Conservation (phyloP, 208 protist species). For the Porcisia hertigi region DNA sequence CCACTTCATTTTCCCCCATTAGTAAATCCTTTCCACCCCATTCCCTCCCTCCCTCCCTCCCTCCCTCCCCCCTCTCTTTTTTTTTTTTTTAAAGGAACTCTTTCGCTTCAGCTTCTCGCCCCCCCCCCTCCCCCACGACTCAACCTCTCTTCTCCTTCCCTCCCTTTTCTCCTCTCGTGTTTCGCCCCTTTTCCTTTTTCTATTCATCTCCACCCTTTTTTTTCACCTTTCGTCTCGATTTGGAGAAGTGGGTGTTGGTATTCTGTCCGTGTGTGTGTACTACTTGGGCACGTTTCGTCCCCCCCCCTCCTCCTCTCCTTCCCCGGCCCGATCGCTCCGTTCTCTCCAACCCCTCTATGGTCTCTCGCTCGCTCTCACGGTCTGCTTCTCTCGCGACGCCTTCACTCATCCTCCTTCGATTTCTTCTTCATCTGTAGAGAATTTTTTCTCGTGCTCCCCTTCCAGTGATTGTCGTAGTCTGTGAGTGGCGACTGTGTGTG, state of each 20-base stretch:
- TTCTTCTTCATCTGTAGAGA: too few species aligned
- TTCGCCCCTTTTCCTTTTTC: not conserved
- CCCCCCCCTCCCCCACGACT: not conserved
- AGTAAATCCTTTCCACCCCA: not conserved
- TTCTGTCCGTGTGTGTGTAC: not conserved
- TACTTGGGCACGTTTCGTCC: not conserved
- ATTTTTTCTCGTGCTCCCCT: not conserved
- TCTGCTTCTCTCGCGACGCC: constrained; percentile 1
- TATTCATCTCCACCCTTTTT: not conserved
- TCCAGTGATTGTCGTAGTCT: not conserved
- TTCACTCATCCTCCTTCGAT: not conserved
- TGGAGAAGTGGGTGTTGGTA: not conserved
- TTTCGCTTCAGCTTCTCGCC: not conserved
- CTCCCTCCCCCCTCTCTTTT: not conserved
- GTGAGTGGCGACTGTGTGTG: not conserved
- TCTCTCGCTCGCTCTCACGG: not conserved
- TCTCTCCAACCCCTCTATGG: not conserved
- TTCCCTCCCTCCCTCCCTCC: not conserved
- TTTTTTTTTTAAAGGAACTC: not conserved
- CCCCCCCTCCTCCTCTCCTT: not conserved
- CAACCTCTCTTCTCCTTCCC: not conserved
- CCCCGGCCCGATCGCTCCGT: not conserved
- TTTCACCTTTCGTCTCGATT: too few species aligned
- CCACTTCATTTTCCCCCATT: not conserved
- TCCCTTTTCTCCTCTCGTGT: not conserved